Evolutionary conservation across 2,329 filamentous ascomycete species (phyloP).

Genomic region (Aspergillus alliaceus): DNA sequence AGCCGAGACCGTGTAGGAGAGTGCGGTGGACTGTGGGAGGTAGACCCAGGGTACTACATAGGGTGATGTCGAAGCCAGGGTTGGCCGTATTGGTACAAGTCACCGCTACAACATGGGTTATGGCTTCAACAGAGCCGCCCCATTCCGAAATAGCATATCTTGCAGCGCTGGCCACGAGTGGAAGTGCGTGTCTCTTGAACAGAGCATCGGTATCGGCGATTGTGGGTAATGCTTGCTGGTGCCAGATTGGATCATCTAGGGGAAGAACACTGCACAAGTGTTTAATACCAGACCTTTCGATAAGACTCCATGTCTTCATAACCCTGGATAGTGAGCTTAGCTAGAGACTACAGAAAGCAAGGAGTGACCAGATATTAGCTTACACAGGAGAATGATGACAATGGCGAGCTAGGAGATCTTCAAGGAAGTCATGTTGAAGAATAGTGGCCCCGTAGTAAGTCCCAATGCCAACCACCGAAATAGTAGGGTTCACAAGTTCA

Average conservation of each 20-base stretch:
- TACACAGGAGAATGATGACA: neutral
- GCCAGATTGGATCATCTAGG: neutral
- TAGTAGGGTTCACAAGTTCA: neutral
- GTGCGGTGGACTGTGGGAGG: constrained; percentile 62
- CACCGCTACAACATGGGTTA: constrained; percentile 67
- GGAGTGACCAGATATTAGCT: neutral
- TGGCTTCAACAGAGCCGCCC: constrained; percentile 22
- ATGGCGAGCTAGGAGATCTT: neutral
- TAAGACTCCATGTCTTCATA: neutral
- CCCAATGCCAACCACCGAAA: neutral
- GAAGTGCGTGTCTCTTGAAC: neutral
- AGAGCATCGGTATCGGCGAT: neutral
- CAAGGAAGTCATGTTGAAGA: neutral
- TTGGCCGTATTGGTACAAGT: constrained; percentile 71
- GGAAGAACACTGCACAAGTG: neutral
- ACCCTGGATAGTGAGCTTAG: neutral
- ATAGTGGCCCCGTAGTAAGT: neutral
- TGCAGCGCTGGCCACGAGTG: neutral
- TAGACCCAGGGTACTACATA: constrained; percentile 60
- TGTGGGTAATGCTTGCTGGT: neutral
- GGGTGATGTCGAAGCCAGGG: constrained; percentile 67
- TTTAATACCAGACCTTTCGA: neutral
- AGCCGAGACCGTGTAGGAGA: constrained; percentile 66
- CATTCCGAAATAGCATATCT: neutral
- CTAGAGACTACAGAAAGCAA: neutral